Percentiles rank a stretch among this genome's conserved stretches.
These are phyloP conservation scores for Diaporthe helianthi DNA, from an alignment of 2,329 filamentous ascomycete genomes.

Conservation along the genomic window DNA sequence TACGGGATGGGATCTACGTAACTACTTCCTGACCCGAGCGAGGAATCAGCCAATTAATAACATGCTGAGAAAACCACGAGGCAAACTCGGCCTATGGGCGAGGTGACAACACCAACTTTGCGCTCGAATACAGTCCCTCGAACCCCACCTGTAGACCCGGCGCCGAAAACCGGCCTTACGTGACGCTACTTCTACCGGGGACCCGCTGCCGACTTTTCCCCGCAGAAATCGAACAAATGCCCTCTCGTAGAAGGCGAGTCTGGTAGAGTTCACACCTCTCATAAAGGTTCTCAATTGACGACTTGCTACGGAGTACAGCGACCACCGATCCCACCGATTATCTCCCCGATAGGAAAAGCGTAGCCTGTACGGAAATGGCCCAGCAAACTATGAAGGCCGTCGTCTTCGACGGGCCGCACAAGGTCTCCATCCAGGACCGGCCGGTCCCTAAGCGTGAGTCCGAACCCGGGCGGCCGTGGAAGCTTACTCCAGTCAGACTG, in stretches of 20 bases:
- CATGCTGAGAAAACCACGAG: neutral
- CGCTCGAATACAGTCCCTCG: too few relatives aligned
- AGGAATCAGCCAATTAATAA: neutral
- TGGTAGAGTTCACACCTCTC: neutral
- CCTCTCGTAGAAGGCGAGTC: neutral
- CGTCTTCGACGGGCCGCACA: conserved; percentile 80
- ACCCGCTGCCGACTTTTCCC: conserved; percentile 1
- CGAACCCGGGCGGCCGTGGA: neutral
- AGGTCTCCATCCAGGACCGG: conserved; percentile 78
- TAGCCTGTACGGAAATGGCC: conserved; percentile 40
- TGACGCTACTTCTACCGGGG: conserved; percentile 4
- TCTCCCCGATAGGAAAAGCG: too few relatives aligned
- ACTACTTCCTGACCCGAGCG: too few relatives aligned
- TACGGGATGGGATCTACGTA: too few relatives aligned
- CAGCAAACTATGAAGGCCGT: conserved; percentile 81
- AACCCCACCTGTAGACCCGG: conserved; percentile 1
- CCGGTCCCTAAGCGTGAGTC: conserved; percentile 72
- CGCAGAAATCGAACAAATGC: conserved; percentile 2
- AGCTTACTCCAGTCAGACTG: neutral
- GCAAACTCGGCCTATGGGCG: neutral
- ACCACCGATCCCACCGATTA: too few relatives aligned
- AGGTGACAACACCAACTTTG: too few relatives aligned
- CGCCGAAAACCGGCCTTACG: conserved; percentile 14
- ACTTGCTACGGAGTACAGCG: neutral
- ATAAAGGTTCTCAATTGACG: neutral